A percentile compares a stretch with the other conserved stretches of the same genome.
Evolutionary conservation across 169 alveolate genomes (phyloP).

Genomic region (Plasmodium ovale): DNA sequence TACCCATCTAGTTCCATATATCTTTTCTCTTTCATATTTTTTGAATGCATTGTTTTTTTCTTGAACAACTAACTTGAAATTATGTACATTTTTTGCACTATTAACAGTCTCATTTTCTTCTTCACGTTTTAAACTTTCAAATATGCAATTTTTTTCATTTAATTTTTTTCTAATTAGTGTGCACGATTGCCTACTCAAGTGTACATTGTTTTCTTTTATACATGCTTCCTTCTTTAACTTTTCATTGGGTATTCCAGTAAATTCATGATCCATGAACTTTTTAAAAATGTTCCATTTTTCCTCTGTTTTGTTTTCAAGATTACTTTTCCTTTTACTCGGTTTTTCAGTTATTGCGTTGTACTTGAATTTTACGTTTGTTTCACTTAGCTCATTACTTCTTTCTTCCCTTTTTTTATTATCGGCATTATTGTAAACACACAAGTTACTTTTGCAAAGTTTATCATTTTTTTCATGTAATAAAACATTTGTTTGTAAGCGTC

Average conservation of each 20-base stretch:
- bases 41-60: slow-evolving; percentile 22
- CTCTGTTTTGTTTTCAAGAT: slow-evolving; percentile 13
- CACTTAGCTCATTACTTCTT: not conserved
- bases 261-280: slow-evolving; percentile 1
- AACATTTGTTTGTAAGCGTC: not conserved
- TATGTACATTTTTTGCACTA: slow-evolving; percentile 4
- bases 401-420: slow-evolving; percentile 24
- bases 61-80: slow-evolving; percentile 7
- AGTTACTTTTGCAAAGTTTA: not conserved
- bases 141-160: slow-evolving; percentile 4
- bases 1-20: not conserved
- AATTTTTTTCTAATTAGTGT: slow-evolving; percentile 21
- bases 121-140: slow-evolving; percentile 15
- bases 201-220: not conserved
- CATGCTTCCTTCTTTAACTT: slow-evolving; percentile 8
- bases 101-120: slow-evolving; percentile 7
- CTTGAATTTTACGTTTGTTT: slow-evolving; percentile 3
- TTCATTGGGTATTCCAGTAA: slow-evolving; percentile 8
- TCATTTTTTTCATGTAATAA: not conserved
- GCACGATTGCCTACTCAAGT: not conserved
- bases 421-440: not conserved
- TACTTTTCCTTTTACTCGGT: not conserved
- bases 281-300: slow-evolving; percentile 20
- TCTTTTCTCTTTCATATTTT: slow-evolving; percentile 12
- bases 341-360: not conserved